Evolutionary conservation across 2,329 filamentous ascomycete species (phyloP).

Genomic region (Hymenoscyphus repandus): DNA sequence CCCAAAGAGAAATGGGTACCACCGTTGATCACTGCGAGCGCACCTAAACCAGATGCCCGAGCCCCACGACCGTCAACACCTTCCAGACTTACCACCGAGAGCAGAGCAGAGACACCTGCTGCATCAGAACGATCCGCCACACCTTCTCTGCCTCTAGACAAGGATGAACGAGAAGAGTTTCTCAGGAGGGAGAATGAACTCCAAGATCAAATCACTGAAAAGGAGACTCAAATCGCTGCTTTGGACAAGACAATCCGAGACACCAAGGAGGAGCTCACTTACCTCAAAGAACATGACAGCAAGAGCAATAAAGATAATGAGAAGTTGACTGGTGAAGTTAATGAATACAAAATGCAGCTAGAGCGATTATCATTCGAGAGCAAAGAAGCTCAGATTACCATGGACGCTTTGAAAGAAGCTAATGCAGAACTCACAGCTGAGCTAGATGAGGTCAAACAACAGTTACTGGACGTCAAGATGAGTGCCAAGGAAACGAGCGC

Average conservation of each 20-base stretch:
- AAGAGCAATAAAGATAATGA: slow-evolving; percentile 89
- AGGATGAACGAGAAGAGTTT: slow-evolving; percentile 96
- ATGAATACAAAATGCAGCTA: slow-evolving; percentile 93
- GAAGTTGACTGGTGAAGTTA: slow-evolving; percentile 75
- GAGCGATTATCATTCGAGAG: slow-evolving; percentile 94
- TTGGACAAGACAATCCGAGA: slow-evolving; percentile 78
- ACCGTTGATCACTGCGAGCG: slow-evolving; percentile 51
- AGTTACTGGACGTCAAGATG: slow-evolving; percentile 93
- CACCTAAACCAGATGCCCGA: slow-evolving; percentile 42
- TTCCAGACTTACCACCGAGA: slow-evolving; percentile 50
- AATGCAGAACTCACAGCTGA: slow-evolving; percentile 89
- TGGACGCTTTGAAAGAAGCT: slow-evolving; percentile 95
- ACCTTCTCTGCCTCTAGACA: slow-evolving; percentile 82
- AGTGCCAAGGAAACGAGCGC: slow-evolving; percentile 89
- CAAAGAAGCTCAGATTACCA: slow-evolving; percentile 94
- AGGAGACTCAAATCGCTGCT: slow-evolving; percentile 73
- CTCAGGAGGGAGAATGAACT: slow-evolving; percentile 91
- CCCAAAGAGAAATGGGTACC: slow-evolving; percentile 85
- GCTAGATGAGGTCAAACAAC: slow-evolving; percentile 92
- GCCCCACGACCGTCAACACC: slow-evolving; percentile 53
- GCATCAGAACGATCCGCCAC: slow-evolving; percentile 80
- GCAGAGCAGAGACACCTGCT: slow-evolving; percentile 55
- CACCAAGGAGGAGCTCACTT: slow-evolving; percentile 77
- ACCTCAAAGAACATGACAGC: slow-evolving; percentile 79
- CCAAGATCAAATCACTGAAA: slow-evolving; percentile 93